These are phyloP conservation scores for Herpetospermum pedunculosum DNA, from an alignment of 306 rosid genomes.

Conservation along the genomic window DNA sequence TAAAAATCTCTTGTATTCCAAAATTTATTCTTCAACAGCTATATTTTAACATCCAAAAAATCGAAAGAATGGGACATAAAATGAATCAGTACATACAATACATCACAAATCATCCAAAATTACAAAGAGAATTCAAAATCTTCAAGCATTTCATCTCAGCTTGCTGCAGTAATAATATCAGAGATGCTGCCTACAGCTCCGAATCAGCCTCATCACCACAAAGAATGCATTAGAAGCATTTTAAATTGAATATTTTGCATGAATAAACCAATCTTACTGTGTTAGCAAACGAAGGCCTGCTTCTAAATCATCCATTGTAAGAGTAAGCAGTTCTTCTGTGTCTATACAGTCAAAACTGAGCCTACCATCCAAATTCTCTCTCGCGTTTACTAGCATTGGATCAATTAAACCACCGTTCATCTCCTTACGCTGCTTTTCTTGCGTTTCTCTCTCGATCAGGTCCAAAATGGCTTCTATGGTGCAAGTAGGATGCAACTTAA, in stretches of 20 bases:
- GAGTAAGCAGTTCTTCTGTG: slow-evolving; percentile 70
- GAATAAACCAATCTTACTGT: slow-evolving; percentile 13
- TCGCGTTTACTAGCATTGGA: slow-evolving; percentile 71
- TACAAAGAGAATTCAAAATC: background rate
- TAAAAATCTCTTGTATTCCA: background rate
- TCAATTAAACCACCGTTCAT: slow-evolving; percentile 82
- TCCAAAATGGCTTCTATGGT: slow-evolving; percentile 42
- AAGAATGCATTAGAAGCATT: background rate
- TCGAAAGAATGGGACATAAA: background rate
- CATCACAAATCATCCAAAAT: background rate
- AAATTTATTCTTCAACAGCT: background rate
- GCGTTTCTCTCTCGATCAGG: slow-evolving; percentile 46
- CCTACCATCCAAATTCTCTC: slow-evolving; percentile 82
- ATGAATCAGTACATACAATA: background rate
- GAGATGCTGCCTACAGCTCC: background rate
- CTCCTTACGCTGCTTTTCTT: slow-evolving; percentile 68
- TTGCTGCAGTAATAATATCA: background rate
- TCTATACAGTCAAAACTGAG: slow-evolving; percentile 77
- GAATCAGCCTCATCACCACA: background rate
- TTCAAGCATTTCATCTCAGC: background rate
- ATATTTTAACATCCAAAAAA: background rate
- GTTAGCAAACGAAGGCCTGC: slow-evolving; percentile 51
- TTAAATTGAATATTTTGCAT: background rate
- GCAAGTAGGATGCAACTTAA: slow-evolving; percentile 66
- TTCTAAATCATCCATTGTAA: slow-evolving; percentile 69